Base-by-base conservation (phyloP, 176 grass and related monocot genomes). In the Avena eriantha region DNA sequence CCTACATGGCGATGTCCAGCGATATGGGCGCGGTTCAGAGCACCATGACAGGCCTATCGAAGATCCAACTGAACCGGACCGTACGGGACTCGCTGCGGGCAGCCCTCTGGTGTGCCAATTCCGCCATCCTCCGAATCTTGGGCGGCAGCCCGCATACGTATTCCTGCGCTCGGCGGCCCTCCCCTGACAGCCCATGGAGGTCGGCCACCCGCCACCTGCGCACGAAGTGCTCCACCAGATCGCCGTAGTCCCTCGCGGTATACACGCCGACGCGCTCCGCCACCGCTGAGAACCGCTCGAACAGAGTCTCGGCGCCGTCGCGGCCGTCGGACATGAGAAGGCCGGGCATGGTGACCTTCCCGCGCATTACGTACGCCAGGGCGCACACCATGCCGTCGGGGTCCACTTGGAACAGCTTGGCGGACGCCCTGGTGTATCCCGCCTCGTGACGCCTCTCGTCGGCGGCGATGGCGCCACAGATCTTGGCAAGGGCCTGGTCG, bases 381-480 rank as follows among this genome's bases (percentile, higher is more conserved):
- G 77, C 87, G 43, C 76, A 69, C 77, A 81, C 77, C 66, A 84
- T 81, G 56, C 88, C 82, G 41, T 89, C 87, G 10, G 82, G 87
- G 35, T 89, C 87, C 5, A 85, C 58, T 26, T 56, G 35, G 55
- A 89, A 57, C 11, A 85, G 82, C 88, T 8, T 74, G 9, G 35
- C 77, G 16, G 63, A 7, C 8, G 10, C 69, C 82, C 17, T 75
- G 7, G 82, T 89, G 75, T 89, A 89, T 1, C 21, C 87, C 0
- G 76, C 82, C 76, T 89, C 82, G 66, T 89, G 87, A 17, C 76
- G 76, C 76, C 57, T 66, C 87, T 89, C 87, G 66, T 89, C 87
- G 11, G 82, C 76, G 43, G 87, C 87, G 7, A 89, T 84, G 23
- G 84, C 77, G n/a, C 82, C 82, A n/a, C 82, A 85, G 76, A 89